Percentiles rank a stretch among this genome's conserved stretches.
Evolutionary conservation across 208 protist species (phyloP).

Genomic region (Leishmania aethiopica): DNA sequence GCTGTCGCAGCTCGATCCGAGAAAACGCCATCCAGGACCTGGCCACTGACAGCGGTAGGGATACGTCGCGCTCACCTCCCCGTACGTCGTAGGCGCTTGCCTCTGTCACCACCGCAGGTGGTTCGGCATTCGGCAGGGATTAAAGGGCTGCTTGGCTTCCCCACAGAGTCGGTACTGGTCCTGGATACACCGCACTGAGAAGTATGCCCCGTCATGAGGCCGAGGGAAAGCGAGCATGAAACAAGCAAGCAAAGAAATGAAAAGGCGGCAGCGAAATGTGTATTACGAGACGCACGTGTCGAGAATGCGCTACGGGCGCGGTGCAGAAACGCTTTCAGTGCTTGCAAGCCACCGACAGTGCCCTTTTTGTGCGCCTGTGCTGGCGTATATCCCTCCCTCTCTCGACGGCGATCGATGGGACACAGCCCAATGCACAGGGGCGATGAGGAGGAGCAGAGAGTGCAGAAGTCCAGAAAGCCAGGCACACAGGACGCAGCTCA

Average conservation of each 20-base stretch:
- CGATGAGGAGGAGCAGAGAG: not conserved
- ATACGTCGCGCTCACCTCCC: not conserved
- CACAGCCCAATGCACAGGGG: not conserved
- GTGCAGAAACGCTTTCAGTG: not conserved
- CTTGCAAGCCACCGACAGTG: not conserved
- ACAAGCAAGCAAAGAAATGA: not conserved
- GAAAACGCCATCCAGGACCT: not conserved
- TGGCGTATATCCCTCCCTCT: not conserved
- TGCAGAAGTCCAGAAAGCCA: no score
- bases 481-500: not conserved
- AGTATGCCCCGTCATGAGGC: not conserved
- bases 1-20: not conserved
- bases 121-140: not conserved
- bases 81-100: not conserved
- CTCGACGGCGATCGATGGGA: not conserved
- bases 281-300: not conserved
- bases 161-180: not conserved
- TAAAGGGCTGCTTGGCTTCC: not conserved
- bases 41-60: not conserved
- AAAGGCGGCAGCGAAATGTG: not conserved
- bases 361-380: not conserved
- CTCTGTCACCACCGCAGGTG: not conserved
- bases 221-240: not conserved
- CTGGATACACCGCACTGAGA: not conserved
- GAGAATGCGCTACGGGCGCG: not conserved